phyloP scores from a whole-genome alignment of 2,329 filamentous ascomycete species.

The Chrysoporthe austroafricana region DNA sequence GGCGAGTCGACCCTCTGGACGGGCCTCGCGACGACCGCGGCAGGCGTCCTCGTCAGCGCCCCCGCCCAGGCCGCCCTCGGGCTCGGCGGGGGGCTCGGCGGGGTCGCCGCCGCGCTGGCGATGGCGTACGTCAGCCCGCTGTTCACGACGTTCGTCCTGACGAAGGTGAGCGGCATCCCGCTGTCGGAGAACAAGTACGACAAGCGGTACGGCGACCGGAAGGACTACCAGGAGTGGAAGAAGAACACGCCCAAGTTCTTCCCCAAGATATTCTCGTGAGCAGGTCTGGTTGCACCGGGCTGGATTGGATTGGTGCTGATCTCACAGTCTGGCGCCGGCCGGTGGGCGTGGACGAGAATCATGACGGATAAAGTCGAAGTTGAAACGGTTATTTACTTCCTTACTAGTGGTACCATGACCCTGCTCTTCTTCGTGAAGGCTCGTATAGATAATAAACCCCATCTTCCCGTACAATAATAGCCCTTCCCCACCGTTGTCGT shows the following conservation, averaged over 20 bases:
- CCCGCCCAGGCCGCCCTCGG: constrained; percentile 63
- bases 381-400: constrained; percentile 8
- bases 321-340: background rate
- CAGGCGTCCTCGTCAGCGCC: constrained; percentile 57
- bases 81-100: constrained; percentile 47
- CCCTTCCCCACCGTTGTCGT: background rate
- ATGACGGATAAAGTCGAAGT: constrained; percentile 1
- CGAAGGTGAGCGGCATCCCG: constrained; percentile 67
- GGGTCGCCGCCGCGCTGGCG: constrained; percentile 37
- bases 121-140: constrained; percentile 64
- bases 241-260: constrained; percentile 66
- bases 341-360: constrained; percentile 9
- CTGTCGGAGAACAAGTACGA: constrained; percentile 73
- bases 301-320: background rate
- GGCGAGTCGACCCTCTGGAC: constrained; percentile 73
- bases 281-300: background rate
- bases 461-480: background rate
- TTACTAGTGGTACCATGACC: background rate
- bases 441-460: constrained; percentile 11
- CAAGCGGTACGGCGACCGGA: constrained; percentile 62
- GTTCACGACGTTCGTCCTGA: constrained; percentile 65
- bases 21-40: constrained; percentile 64
- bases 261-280: constrained; percentile 55
- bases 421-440: constrained; percentile 11
- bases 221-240: constrained; percentile 72